phyloP scores from a whole-genome alignment of 495 filamentous ascomycete genomes.

The Chaetomium cochliodes region DNA sequence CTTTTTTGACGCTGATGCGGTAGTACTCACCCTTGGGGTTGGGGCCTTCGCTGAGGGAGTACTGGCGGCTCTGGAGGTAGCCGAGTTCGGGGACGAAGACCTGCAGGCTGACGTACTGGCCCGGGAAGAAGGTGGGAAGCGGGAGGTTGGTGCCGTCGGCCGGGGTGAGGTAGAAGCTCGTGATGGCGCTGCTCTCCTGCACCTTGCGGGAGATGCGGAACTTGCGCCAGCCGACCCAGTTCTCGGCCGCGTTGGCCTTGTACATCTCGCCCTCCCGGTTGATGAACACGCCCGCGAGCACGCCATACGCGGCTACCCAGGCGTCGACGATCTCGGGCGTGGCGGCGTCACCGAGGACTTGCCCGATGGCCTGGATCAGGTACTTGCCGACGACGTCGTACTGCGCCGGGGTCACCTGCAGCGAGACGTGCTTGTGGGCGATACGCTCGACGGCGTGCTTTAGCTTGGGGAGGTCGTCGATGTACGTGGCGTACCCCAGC shows the following conservation, averaged over 20 bases:
- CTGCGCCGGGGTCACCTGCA: slow-evolving; percentile 65
- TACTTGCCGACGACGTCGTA: slow-evolving; percentile 68
- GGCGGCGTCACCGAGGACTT: slow-evolving; percentile 64
- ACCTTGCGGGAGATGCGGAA: slow-evolving; percentile 62
- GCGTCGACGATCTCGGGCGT: slow-evolving; percentile 66
- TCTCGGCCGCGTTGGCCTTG: slow-evolving; percentile 44
- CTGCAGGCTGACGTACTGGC: slow-evolving; percentile 68
- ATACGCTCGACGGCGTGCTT: slow-evolving; percentile 65
- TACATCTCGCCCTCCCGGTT: slow-evolving; percentile 60
- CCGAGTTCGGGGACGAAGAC: slow-evolving; percentile 56
- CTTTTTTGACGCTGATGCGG: slow-evolving; percentile 68
- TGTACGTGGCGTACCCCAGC: slow-evolving; percentile 67
- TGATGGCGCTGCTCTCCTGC: slow-evolving; percentile 57
- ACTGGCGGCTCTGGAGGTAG: slow-evolving; percentile 65
- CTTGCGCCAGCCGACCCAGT: slow-evolving; percentile 65
- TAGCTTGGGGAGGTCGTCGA: slow-evolving; percentile 66
- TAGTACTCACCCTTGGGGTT: slow-evolving; percentile 51
- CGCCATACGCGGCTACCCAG: slow-evolving; percentile 64
- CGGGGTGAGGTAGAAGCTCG: slow-evolving; percentile 65
- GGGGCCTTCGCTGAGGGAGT: slow-evolving; percentile 66
- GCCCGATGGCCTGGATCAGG: slow-evolving; percentile 65
- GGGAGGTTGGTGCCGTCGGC: slow-evolving; percentile 53
- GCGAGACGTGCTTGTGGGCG: slow-evolving; percentile 71
- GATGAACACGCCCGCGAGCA: slow-evolving; percentile 66
- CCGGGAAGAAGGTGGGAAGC: slow-evolving; percentile 62